Base-by-base conservation (phyloP, 2,329 filamentous ascomycete species). In the Botrytis deweyae region DNA sequence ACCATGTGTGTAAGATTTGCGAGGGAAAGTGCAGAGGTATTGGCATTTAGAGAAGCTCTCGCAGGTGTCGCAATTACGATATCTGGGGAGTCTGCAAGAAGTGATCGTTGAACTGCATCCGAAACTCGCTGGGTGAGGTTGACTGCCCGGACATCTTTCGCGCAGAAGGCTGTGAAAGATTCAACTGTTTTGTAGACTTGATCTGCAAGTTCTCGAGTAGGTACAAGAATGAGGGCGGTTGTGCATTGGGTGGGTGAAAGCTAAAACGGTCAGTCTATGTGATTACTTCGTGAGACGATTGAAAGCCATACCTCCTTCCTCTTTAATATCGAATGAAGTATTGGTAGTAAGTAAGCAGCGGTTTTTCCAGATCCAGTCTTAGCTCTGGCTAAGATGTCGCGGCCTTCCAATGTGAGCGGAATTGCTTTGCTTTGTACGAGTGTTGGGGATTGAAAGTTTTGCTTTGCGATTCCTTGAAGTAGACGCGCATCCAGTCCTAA, bases 301-400 rank as follows among this genome's bases (percentile, higher is more conserved):
- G 40, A n/a, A 10, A 36, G 18, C 16, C 40, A 25, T 46, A 91
- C 89, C 78, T 88, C 84, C 83, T 97, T 97, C 77, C 89, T 89
- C 81, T 92, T 93, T 73, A 99, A 84, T 75, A 97, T 93, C 52
- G 89, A 88, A 78, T 97, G 92, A 25, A 99, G 84, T n/a, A 97
- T 88, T 1, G 96, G 96, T 61, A 99, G 87, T 10, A 97, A 86
- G 81, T 98, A 98, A 68, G 96, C 95, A n/a, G 94, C 94, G 18
- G 96, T 99, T 87, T 99, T 99, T 78, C 96, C 96, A 6, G 95
- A 97, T 20, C 96, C 96, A 8, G 96, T 98, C 83, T 95, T 97
- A 55, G 95, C 94, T 80, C 95, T 94, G 72, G 94, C 95, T 58
- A 98, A 86, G 66, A 99, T 90, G 86, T 98, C 94, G 80, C 93